A percentile compares a stretch with the other conserved stretches of the same genome.
phyloP scores from a whole-genome alignment of 2,329 filamentous ascomycete species.

The Torrubiellomyces zombiae region DNA sequence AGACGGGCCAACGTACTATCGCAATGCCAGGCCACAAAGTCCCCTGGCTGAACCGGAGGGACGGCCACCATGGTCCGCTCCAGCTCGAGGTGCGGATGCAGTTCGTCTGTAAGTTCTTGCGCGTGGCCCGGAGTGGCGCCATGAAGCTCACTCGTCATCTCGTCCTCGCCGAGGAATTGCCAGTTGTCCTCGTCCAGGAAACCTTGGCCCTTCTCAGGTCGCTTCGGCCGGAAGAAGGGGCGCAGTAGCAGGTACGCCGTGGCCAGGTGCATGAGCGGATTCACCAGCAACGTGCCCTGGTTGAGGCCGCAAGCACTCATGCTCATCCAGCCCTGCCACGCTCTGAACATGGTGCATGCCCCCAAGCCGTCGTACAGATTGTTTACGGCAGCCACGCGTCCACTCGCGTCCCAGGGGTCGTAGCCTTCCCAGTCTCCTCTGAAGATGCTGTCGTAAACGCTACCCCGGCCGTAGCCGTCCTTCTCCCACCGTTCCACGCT shows the following conservation, averaged over 20 bases:
- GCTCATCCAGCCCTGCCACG: constrained; percentile 80
- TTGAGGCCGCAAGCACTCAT: constrained; percentile 57
- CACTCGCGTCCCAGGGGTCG: constrained; percentile 65
- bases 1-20: constrained; percentile 29
- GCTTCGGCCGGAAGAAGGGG: constrained; percentile 56
- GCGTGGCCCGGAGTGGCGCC: constrained; percentile 53
- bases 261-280: constrained; percentile 57
- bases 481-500: constrained; percentile 62
- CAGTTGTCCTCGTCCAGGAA: constrained; percentile 41
- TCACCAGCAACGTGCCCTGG: constrained; percentile 70
- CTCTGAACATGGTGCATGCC: constrained; percentile 68
- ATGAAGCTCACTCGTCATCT: constrained; percentile 45
- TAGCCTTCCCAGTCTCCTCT: constrained; percentile 64
- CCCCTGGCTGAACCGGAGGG: constrained; percentile 51
- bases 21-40: constrained; percentile 76
- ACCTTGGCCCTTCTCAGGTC: constrained; percentile 8
- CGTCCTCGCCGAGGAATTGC: constrained; percentile 28
- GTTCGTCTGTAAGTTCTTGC: constrained; percentile 50
- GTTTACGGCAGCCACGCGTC: constrained; percentile 48
- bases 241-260: constrained; percentile 69
- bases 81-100: constrained; percentile 59
- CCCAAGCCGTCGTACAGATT: constrained; percentile 72
- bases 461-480: constrained; percentile 46
- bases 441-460: constrained; percentile 59
- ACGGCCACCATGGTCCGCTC: constrained; percentile 52